Evolutionary conservation across 2,329 filamentous ascomycete genomes (phyloP), one percentile per base, ranked within the genome.

Genomic region (Cercospora citrullina): DNA sequence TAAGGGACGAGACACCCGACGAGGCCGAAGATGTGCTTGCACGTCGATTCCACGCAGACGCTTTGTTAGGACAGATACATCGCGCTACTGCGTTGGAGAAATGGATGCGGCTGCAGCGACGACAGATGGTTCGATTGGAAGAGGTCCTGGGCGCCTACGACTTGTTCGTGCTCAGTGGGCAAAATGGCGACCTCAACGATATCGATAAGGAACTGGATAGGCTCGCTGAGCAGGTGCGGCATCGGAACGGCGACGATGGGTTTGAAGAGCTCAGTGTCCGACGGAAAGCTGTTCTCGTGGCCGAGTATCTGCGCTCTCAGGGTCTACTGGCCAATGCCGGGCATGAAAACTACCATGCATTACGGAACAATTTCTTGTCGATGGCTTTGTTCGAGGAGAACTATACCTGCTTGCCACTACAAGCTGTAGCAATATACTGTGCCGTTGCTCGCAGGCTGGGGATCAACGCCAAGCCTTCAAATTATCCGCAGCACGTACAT

Each of bases 351-450:
- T 97, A 95, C 77, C 89, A 92, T 73, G 89, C 90, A 67, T 80
- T 98, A 67, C 88, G 91, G 69, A 96, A 98, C 79, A 96, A 92
- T 74, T 91, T 97, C 73, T 89, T 99, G 65, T 93, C 93, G 9
- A 84, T 96, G 69, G 92, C 91, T 4, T 83, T 98, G 53, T 89
- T 87, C 39, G 89, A 91, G 60, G 81, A 86, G 6, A 85, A 86
- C 0, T 93, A 96, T 75, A 89, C 91, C 30, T 94, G 93, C 1
- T 84, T 97, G 8, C 95, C 94, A 1, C 85, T 97, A 61, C 90
- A 97, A 69, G 95, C 93, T 1, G 90, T 90, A 65, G 90, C 90
- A 68, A 96, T 98, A 70, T 99, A 90, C 80, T 95, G 91, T 75
- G 89, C 89, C 66, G 79, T 98, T 16, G 94, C 93, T 0, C 85